Conservation (phyloP, 2,329 filamentous ascomycete species). For the Dactylellina cionopaga region DNA sequence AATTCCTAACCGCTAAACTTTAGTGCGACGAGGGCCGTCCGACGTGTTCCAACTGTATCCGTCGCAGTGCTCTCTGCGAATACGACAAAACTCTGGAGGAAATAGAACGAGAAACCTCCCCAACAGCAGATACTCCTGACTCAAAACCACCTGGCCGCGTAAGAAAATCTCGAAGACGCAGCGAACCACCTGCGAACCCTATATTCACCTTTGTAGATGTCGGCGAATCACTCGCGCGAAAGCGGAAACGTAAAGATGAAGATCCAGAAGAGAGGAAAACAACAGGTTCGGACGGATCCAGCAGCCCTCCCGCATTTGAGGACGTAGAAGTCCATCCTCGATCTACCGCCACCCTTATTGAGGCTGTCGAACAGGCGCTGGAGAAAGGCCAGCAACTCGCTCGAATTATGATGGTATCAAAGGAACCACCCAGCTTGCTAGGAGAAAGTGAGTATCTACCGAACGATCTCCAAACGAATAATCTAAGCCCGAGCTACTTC, state of each 20-base stretch:
- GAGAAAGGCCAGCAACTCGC: conserved; percentile 28
- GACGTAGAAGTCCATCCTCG: not conserved
- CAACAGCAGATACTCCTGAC: not conserved
- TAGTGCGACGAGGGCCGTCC: conserved; percentile 41
- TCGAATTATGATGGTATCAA: conserved; percentile 17
- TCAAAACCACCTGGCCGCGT: not conserved
- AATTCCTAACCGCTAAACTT: not conserved
- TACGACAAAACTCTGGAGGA: not conserved
- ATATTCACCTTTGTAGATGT: conserved; percentile 40
- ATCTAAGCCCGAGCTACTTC: too few relatives aligned
- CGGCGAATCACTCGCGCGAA: not conserved
- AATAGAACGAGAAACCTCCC: not conserved
- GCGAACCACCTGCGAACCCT: not conserved
- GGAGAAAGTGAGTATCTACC: conserved; percentile 32
- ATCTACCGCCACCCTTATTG: not conserved
- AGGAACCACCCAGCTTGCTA: not conserved
- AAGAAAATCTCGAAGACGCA: conserved; percentile 28
- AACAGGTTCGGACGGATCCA: not conserved
- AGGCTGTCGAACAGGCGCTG: conserved; percentile 13
- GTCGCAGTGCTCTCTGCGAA: conserved; percentile 25
- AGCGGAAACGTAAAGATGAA: conserved; percentile 14
- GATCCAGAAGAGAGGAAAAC: not conserved
- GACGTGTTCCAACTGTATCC: conserved; percentile 34
- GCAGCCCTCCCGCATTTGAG: not conserved
- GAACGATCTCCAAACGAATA: not conserved